Evolutionary conservation across 192 early-diverging fungal genomes (phyloP), one percentile per base, ranked within the genome.

Genomic region (Thamnidium elegans): DNA sequence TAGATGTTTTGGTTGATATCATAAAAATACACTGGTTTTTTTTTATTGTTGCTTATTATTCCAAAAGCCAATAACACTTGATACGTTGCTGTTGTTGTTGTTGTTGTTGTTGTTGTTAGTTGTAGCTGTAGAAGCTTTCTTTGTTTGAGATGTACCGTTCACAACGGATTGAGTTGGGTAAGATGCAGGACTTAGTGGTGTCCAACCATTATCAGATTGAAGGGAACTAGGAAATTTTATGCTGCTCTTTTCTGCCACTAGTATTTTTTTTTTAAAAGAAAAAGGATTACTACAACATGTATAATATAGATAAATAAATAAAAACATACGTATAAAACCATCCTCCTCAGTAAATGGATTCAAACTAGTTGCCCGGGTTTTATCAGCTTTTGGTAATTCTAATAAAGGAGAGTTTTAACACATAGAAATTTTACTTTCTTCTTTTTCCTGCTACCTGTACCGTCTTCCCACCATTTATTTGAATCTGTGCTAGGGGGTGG

Each of bases 381-480:
- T 69, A 47, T 60, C 60, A 13, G 67, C 58, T 26, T 69, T 69
- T 9, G 67, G 67, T 47, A 14, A 20, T 53, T 43, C 63, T 46
- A 26, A 23, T 26, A 15, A 30, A n/a, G 10, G 30, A 23, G 13
- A 44, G 20, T 26, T 31, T 13, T 15, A 26, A 59, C 9, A 20
- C n/a, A 42, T 23, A 0, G 43, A 9, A n/a, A 0, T 23, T 13
- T 15, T 26, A 8, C 19, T 1, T 14, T n/a, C 44, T 17, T 45
- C 2, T 42, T n/a, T 42, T 54, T 26, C 21, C n/a, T 44, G 19
- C 54, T 58, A 72, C 73, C 53, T 44, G 14, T 52, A 11, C 62
- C 68, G 19, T 78, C 72, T 20, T 81, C 78, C 84, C 84, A 86
- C 84, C 84, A 86, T 46, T 81, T 77, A 20, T 72, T 68, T 3